Evolutionary conservation across 805 yeast genomes (phyloP).

Genomic region (Candida coquimbonensis): DNA sequence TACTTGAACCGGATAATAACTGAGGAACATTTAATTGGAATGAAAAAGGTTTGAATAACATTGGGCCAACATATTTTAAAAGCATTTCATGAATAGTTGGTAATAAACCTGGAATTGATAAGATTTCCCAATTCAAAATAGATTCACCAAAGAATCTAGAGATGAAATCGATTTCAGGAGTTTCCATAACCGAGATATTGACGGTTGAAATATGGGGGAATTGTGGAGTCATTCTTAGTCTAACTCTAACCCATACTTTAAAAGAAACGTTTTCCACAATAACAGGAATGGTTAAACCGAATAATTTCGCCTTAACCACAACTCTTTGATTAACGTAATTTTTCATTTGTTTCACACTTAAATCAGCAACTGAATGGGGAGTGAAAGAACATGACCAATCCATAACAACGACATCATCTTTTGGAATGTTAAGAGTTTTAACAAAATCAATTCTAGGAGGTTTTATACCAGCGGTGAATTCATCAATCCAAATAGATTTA

Average conservation of each 20-base stretch:
- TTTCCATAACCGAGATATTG: conserved; percentile 75
- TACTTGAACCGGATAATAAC: conserved; percentile 76
- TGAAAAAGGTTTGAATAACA: conserved; percentile 83
- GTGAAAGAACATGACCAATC: conserved; percentile 93
- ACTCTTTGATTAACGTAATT: conserved; percentile 78
- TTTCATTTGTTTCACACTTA: conserved; percentile 77
- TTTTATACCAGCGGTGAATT: conserved; percentile 89
- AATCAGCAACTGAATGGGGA: conserved; percentile 83
- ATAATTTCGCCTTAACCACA: conserved; percentile 70
- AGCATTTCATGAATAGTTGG: conserved; percentile 81
- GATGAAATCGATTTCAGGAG: conserved; percentile 84
- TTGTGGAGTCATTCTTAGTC: conserved; percentile 82
- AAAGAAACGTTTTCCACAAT: conserved; percentile 76
- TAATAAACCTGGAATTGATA: conserved; percentile 80
- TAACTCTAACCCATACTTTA: conserved; percentile 63
- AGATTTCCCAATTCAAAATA: conserved; percentile 79
- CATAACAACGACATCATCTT: conserved; percentile 91
- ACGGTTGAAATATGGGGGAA: conserved; percentile 94
- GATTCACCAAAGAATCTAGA: conserved; percentile 70
- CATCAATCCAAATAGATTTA: conserved; percentile 76
- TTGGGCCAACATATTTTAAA: conserved; percentile 80
- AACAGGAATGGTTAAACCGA: conserved; percentile 78
- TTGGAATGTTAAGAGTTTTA: conserved; percentile 85
- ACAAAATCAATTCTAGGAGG: conserved; percentile 92
- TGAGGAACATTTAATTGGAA: conserved; percentile 91